Percentiles rank a stretch among this genome's conserved stretches.
phyloP scores from a whole-genome alignment of 2,329 filamentous ascomycete species.

The Aureobasidium namibiae region DNA sequence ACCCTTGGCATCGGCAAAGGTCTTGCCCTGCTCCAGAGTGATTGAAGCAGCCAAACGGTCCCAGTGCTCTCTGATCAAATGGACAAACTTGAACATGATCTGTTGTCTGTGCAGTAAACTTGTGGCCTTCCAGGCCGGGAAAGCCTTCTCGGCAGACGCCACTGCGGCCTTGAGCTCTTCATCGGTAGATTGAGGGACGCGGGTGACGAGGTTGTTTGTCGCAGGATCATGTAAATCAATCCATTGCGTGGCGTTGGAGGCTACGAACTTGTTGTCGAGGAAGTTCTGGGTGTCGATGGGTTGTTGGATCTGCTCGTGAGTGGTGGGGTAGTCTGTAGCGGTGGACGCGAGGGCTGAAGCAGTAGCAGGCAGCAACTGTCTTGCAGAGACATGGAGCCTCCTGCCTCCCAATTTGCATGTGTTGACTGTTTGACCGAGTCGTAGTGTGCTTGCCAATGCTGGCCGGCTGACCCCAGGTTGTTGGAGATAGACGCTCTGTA shows the following conservation, averaged over 20 bases:
- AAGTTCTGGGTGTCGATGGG: constrained; percentile 72
- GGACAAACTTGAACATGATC: constrained; percentile 76
- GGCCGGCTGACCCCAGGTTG: constrained; percentile 28
- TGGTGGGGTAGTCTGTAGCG: constrained; percentile 56
- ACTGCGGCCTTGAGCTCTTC: constrained; percentile 65
- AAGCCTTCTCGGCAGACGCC: constrained; percentile 64
- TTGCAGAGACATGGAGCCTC: constrained; percentile 47
- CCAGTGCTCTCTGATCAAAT: constrained; percentile 75
- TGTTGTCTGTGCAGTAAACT: constrained; percentile 65
- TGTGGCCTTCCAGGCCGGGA: constrained; percentile 60
- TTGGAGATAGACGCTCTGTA: constrained; percentile 32
- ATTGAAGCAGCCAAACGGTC: constrained; percentile 77
- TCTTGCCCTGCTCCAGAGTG: constrained; percentile 83
- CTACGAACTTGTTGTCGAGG: constrained; percentile 59
- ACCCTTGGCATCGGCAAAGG: constrained; percentile 71
- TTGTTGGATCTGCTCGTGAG: constrained; percentile 60
- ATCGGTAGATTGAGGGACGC: constrained; percentile 70
- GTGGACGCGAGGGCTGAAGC: constrained; percentile 42
- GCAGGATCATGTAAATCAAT: constrained; percentile 73
- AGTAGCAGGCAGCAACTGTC: constrained; percentile 39
- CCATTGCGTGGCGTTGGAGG: constrained; percentile 58
- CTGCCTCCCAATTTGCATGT: constrained; percentile 33
- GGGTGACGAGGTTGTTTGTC: constrained; percentile 72
- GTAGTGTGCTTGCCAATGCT: constrained; percentile 28
- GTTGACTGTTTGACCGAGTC: constrained; percentile 31